A percentile compares a stretch with the other conserved stretches of the same genome.
These are phyloP conservation scores for Debaryomyces prosopidis DNA, from an alignment of 805 yeast species.

Conservation along the genomic window DNA sequence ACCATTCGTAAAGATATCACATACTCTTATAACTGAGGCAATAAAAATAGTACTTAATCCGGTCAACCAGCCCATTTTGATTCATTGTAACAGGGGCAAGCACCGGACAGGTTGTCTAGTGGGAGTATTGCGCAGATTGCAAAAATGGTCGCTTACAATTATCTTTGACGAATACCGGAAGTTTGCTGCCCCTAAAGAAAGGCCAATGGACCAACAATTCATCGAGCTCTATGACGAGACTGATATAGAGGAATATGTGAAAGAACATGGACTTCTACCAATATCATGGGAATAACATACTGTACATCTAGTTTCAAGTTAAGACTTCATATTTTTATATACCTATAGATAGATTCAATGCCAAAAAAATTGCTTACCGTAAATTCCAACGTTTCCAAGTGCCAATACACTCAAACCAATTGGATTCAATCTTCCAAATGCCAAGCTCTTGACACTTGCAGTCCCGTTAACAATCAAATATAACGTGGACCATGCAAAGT, in stretches of 20 bases:
- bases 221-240: conserved; percentile 82
- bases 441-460: conserved; percentile 50
- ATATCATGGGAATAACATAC: conserved; percentile 53
- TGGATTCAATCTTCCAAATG: conserved; percentile 64
- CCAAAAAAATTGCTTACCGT: conserved; percentile 71
- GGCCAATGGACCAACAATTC: conserved; percentile 94
- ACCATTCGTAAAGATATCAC: conserved; percentile 77
- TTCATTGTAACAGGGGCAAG: conserved; percentile 95
- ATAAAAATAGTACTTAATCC: conserved; percentile 81
- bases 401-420: conserved; percentile 59
- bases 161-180: conserved; percentile 94
- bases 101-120: conserved; percentile 96
- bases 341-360: conserved; percentile 6
- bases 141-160: conserved; percentile 90
- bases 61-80: conserved; percentile 83
- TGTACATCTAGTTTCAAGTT: too few relatives aligned
- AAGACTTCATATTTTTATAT: conserved; percentile 1
- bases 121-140: conserved; percentile 86
- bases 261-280: conserved; percentile 60
- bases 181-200: conserved; percentile 91
- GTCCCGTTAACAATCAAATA: conserved; percentile 73
- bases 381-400: conserved; percentile 58
- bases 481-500: conserved; percentile 76
- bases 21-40: conserved; percentile 73
- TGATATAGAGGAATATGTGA: conserved; percentile 58